Percentiles rank a stretch among this genome's conserved stretches.
Evolutionary conservation across 495 filamentous ascomycete genomes (phyloP).

Genomic region (Hypoxylon cercidicola): DNA sequence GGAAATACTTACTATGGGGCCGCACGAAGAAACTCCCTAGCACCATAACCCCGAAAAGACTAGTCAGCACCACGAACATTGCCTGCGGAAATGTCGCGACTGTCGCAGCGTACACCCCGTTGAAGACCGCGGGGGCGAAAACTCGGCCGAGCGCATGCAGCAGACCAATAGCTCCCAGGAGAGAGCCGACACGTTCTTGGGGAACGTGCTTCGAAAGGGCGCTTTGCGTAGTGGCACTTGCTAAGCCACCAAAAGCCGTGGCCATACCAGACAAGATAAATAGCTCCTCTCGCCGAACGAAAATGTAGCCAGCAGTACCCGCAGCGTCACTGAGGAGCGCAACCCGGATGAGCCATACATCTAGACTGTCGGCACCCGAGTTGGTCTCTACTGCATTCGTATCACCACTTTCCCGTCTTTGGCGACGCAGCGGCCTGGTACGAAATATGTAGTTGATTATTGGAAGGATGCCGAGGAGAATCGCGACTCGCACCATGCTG

Average conservation of each 20-base stretch:
- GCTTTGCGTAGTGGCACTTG: slow-evolving; percentile 81
- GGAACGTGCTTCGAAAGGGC: slow-evolving; percentile 92
- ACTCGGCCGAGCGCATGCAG: slow-evolving; percentile 85
- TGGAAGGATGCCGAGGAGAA: slow-evolving; percentile 79
- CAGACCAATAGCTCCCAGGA: slow-evolving; percentile 87
- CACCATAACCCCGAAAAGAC: slow-evolving; percentile 73
- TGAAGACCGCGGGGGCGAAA: slow-evolving; percentile 81
- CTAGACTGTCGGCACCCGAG: slow-evolving; percentile 78
- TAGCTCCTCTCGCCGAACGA: slow-evolving; percentile 64
- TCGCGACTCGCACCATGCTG: slow-evolving; percentile 76
- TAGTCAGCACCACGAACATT: slow-evolving; percentile 79
- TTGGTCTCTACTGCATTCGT: slow-evolving; percentile 56
- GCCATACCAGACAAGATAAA: slow-evolving; percentile 75
- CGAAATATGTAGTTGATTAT: slow-evolving; percentile 75
- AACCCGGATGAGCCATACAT: slow-evolving; percentile 78
- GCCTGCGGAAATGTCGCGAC: slow-evolving; percentile 80
- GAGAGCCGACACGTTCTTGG: slow-evolving; percentile 77
- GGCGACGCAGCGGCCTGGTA: slow-evolving; percentile 51
- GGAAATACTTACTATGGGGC: slow-evolving; percentile 72
- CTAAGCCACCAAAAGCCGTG: slow-evolving; percentile 84
- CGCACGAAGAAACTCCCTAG: slow-evolving; percentile 73
- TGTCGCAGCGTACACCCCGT: slow-evolving; percentile 83
- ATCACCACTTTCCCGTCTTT: slow-evolving; percentile 43
- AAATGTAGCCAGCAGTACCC: slow-evolving; percentile 78
- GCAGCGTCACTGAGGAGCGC: slow-evolving; percentile 81